Evolutionary conservation across 768 basidiomycete genomes (phyloP), one percentile per base, ranked within the genome.

Genomic region (Macrocybe gigantea): DNA sequence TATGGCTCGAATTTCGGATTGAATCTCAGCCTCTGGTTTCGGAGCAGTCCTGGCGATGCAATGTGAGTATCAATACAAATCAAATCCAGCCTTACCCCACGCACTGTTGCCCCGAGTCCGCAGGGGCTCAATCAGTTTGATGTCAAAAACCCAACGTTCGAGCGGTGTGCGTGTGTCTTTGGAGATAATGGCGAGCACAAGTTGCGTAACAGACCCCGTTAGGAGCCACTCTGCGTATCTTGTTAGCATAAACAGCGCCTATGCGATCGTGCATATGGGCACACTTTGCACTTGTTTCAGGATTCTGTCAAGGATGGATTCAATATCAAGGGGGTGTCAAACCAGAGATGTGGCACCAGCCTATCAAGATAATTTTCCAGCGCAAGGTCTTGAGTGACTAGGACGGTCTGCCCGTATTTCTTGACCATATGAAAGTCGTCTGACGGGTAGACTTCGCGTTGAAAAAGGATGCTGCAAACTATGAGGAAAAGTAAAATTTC

Each of bases 391-490:
- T 93, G 88, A 1, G 94, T 96, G 6, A 97, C 87, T 22, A 98
- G 77, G 45, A 99, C 89, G 0, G 92, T 93, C 61, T 98, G 85
- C 0, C 96, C 95, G 56, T 97, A 99, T 65, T 98, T 99, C 67
- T 98, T 99, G 50, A 99, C 95, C 91, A 96, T 94, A 61, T 92
- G 88, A 64, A 99, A 99, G 70, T 99, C 96, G 65, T 98, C 96
- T 0, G 91, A 85, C 2, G 96, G 96, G 64, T 98, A 99, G 13
- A 99, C 88, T 49, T 92, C 93, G 38, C 96, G 79, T 69, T 98
- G 94, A 68, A 95, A 99, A 46, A 99, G 72, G 58, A 98, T 95
- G 11, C 93, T 96, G 61, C 22, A 38, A 12, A 38, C 37, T 47
- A 39, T 49, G 49, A 55, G 54, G 38, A 55, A 51, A 37, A 40